Evolutionary conservation across 2,329 filamentous ascomycete species (phyloP), one percentile per base, ranked within the genome.

Genomic region (Exophiala sideris): DNA sequence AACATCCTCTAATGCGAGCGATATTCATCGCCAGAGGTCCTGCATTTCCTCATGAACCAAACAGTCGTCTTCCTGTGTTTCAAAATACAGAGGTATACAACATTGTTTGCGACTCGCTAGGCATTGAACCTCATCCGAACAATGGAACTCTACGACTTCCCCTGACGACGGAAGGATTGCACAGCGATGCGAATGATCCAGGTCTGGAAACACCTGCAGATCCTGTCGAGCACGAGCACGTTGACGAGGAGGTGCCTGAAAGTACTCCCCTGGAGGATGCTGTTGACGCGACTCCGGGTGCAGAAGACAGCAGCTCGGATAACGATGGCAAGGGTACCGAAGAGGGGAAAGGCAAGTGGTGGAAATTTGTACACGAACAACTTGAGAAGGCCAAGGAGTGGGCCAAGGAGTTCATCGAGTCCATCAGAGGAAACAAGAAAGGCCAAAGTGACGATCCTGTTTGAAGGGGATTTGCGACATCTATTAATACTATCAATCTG

Each of bases 11-110:
- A 41, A 99, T 99, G 94, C 79, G 94, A 36, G 92, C 94, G 0
- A 95, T 99, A 40, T 99, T 99, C 65, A 79, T 97, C 45, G 94
- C 94, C 1, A 79, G 89, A 36, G 94, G 94, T 0, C 94, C 94
- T 3, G 91, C 92, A 0, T 99, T 99, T 67, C 89, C 90, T 0
- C 91, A 96, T 64, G 75, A 81, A 36, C 84, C 88, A 0, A 91
- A 94, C 64, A 95, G 88, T 69, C 82, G 85, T 59, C 72, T 97
- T 32, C 83, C 88, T 32, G 77, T 79, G 3, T 97, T 97, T 69
- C 91, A 96, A 81, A 97, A 97, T 61, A 91, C 84, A 55, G 88
- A 96, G 65, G 88, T 97, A 7, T 97, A 97, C 73, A 96, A 96
- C 66, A 89, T 97, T 58, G 73, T 97, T 41, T 96, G 92, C 68